Percentiles rank a stretch among this genome's conserved stretches.
Conservation (phyloP, 2,329 filamentous ascomycete species). For the Lomentospora prolificans region DNA sequence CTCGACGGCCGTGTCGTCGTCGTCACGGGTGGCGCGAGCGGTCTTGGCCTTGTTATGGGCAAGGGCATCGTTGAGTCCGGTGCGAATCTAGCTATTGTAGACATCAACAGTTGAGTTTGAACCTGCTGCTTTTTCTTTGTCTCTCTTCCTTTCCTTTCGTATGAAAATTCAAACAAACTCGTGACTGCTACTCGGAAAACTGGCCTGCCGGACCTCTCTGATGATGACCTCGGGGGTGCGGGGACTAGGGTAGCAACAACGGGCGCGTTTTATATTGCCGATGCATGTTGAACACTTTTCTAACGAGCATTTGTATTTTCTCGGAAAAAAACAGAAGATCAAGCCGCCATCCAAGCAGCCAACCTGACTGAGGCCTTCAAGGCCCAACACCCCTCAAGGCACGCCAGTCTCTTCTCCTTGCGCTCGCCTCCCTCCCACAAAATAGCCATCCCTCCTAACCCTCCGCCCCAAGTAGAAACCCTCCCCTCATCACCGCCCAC, state of each 20-base stretch:
- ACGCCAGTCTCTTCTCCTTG: slow-evolving; percentile 16
- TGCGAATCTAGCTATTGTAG: slow-evolving; percentile 82
- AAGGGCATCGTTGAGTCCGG: slow-evolving; percentile 85
- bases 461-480: slow-evolving; percentile 26
- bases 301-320: background rate
- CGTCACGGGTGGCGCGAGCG: slow-evolving; percentile 81
- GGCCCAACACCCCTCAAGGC: slow-evolving; percentile 68
- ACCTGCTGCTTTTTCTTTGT: background rate
- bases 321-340: slow-evolving; percentile 50
- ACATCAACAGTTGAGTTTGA: slow-evolving; percentile 60
- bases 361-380: slow-evolving; percentile 67
- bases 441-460: too few species aligned
- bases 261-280: too few species aligned
- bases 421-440: background rate
- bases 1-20: slow-evolving; percentile 83
- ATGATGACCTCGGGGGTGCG: too few species aligned
- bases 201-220: too few species aligned
- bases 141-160: background rate
- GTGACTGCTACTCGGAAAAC: too few species aligned
- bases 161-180: too few species aligned
- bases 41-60: slow-evolving; percentile 75
- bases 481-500: slow-evolving; percentile 81
- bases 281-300: too few species aligned
- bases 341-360: slow-evolving; percentile 68
- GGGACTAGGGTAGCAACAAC: too few species aligned